Evolutionary conservation across 2,329 filamentous ascomycete genomes (phyloP).

Genomic region (Hypoxylon sp.): DNA sequence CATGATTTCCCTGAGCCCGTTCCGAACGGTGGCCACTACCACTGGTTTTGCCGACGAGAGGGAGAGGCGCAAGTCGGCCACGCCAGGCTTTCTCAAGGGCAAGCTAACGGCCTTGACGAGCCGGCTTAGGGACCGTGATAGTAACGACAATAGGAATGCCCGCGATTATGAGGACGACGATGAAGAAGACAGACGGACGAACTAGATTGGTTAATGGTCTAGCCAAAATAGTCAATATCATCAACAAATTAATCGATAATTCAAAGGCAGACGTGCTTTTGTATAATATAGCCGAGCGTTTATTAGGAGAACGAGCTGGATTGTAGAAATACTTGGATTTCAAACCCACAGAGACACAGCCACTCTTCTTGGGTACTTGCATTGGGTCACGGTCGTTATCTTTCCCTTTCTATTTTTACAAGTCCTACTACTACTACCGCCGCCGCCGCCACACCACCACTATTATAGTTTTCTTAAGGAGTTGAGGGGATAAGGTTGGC

Average conservation of each 20-base stretch:
- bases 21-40: conserved; percentile 31
- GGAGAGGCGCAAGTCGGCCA: conserved; percentile 49
- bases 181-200: conserved; percentile 25
- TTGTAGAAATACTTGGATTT: conserved; percentile 30
- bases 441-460: not conserved
- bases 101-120: conserved; percentile 55
- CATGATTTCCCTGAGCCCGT: conserved; percentile 39
- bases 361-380: conserved; percentile 19
- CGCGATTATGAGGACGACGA: conserved; percentile 44
- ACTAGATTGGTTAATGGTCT: conserved; percentile 8
- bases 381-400: conserved; percentile 31
- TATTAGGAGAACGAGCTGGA: not conserved
- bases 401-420: conserved; percentile 25
- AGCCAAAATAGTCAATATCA: conserved; percentile 6
- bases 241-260: conserved; percentile 23
- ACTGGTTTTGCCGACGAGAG: conserved; percentile 27
- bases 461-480: conserved; percentile 31
- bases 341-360: not conserved
- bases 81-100: conserved; percentile 56
- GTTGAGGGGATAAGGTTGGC: conserved; percentile 30
- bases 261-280: conserved; percentile 16
- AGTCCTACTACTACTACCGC: conserved; percentile 15
- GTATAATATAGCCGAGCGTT: conserved; percentile 10
- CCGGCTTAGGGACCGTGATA: conserved; percentile 50
- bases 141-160: conserved; percentile 27